Base-by-base conservation (phyloP, 768 basidiomycete genomes). In the Termitomyces sp. region DNA sequence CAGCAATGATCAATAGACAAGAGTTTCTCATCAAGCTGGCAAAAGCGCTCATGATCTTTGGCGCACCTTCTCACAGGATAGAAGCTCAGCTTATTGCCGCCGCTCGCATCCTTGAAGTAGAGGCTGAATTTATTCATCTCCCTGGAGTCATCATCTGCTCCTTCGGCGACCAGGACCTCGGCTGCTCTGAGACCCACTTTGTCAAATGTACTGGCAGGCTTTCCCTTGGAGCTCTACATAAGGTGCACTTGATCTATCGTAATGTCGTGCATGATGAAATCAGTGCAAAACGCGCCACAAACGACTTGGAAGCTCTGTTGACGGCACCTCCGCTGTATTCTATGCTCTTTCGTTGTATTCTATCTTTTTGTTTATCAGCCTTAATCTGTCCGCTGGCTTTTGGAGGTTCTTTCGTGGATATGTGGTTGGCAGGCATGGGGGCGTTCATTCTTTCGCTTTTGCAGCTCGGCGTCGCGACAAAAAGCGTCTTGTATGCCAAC, bases 41-140 rank as follows among this genome's bases (percentile, higher is more conserved):
- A 16, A 82, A 87, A 59, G 86, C 91, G 18, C 77, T 97, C 41
- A 94, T 98, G 90, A 86, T 86, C 13, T 95, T 91, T 66, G 93
- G 94, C 5, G 92, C 94, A 18, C 93, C 94, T 0, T 93, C 92
- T 24, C 95, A 98, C 73, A 85, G 95, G 33, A 90, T 98, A 59
- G 94, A 96, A 72, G 88, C 92, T 2, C 94, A 97, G 69, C 84
- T 98, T 39, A 79, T 88, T 33, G 89, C 94, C 10, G 92, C 92
- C 8, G 92, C 94, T 0, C 81, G 86, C 16, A 93, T 94, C 53
- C 85, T 98, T 18, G 93, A 94, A 65, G 84, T 97, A 55, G 86
- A 92, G 69, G 92, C 92, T 46, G 92, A 95, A 68, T 95, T 94
- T 68, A 88, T 96, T 41, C 89, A 94, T 71, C 75, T 92, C 15